A percentile compares a stretch with the other conserved stretches of the same genome.
These are phyloP conservation scores for Arthrinium phaeospermum DNA, from an alignment of 2,329 filamentous ascomycete species.

Conservation along the genomic window DNA sequence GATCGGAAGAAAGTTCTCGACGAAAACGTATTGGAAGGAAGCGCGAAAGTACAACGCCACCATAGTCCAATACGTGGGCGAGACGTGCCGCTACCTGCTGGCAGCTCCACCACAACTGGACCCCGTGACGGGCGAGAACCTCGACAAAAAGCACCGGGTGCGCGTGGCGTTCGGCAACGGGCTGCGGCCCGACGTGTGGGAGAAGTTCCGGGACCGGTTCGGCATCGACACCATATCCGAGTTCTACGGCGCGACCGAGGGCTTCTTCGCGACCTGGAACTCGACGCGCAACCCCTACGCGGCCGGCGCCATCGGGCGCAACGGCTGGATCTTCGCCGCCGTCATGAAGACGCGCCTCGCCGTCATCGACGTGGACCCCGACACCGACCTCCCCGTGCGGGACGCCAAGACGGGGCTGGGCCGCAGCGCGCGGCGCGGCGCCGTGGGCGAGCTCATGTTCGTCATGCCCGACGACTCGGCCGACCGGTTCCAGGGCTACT, in stretches of 20 bases:
- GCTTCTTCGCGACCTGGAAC: constrained; percentile 73
- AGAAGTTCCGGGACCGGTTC: constrained; percentile 81
- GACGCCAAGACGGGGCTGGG: constrained; percentile 75
- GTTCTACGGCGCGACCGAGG: constrained; percentile 83
- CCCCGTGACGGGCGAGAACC: constrained; percentile 65
- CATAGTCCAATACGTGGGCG: constrained; percentile 85
- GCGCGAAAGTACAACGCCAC: constrained; percentile 74
- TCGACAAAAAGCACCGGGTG: constrained; percentile 77
- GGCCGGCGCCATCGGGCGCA: constrained; percentile 79
- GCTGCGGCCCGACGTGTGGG: constrained; percentile 84
- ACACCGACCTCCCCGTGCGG: constrained; percentile 70
- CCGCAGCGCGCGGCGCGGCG: constrained; percentile 59
- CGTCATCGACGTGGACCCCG: constrained; percentile 74
- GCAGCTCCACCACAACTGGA: constrained; percentile 68
- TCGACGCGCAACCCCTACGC: constrained; percentile 73
- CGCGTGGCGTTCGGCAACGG: constrained; percentile 83
- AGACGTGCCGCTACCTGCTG: constrained; percentile 83
- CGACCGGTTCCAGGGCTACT: constrained; percentile 80
- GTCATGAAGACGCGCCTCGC: constrained; percentile 57
- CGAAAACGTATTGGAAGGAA: constrained; percentile 77
- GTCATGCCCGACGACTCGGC: constrained; percentile 67
- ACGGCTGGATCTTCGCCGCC: constrained; percentile 65
- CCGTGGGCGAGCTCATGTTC: constrained; percentile 78
- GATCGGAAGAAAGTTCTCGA: constrained; percentile 79
- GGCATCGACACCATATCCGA: constrained; percentile 75